Conservation (phyloP, 2,329 filamentous ascomycete species). For the Geosmithia putterillii region DNA sequence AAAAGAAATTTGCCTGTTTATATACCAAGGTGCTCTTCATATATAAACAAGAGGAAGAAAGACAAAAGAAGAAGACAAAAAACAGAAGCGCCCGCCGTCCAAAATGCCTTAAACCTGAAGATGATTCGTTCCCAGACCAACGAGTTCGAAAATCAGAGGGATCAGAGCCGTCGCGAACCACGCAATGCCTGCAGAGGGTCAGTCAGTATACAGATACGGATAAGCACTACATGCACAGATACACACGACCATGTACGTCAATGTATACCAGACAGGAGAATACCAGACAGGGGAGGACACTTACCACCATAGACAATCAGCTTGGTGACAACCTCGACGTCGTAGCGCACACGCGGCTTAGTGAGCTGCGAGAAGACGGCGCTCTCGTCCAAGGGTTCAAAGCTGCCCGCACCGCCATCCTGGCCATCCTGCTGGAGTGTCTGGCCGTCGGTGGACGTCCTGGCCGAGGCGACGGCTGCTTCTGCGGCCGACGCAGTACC, state of each 20-base stretch:
- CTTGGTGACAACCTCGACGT: conserved; percentile 98
- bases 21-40: too few relatives aligned
- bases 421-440: conserved; percentile 11
- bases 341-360: conserved; percentile 82
- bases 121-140: conserved; percentile 36
- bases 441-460: not conserved
- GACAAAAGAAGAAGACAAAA: not conserved
- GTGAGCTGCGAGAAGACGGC: conserved; percentile 79
- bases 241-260: too few relatives aligned
- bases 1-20: not conserved
- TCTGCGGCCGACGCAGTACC: too few relatives aligned
- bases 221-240: not conserved
- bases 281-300: conserved; percentile 13
- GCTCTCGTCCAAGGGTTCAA: conserved; percentile 50
- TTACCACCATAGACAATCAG: conserved; percentile 85
- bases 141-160: conserved; percentile 57
- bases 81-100: not conserved
- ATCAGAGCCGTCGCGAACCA: conserved; percentile 70
- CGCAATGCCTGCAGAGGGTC: conserved; percentile 58
- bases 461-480: too few relatives aligned
- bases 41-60: not conserved
- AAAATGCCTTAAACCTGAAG: conserved; percentile 10
- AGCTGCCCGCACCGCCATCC: conserved; percentile 23
- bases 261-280: not conserved
- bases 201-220: conserved; percentile 6